Evolutionary conservation across 2,329 filamentous ascomycete species (phyloP).

Genomic region (Cytospora mali): DNA sequence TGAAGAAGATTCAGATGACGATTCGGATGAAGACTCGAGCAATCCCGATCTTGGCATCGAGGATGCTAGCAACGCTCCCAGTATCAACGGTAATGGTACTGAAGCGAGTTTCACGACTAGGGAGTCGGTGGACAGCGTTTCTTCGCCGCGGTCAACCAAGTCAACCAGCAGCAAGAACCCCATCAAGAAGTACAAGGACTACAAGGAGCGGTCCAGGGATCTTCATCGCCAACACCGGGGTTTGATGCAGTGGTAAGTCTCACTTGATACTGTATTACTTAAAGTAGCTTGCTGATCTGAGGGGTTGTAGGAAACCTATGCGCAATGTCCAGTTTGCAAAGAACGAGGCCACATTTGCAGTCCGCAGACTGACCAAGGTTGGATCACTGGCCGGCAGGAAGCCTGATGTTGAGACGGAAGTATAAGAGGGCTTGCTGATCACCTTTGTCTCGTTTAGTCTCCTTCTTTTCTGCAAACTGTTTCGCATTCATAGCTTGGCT

Average conservation of each 20-base stretch:
- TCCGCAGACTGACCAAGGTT: slow-evolving; percentile 75
- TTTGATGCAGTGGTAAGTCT: slow-evolving; percentile 79
- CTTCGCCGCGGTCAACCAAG: slow-evolving; percentile 4
- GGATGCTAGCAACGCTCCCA: slow-evolving; percentile 49
- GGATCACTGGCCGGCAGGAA: slow-evolving; percentile 78
- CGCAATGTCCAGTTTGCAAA: slow-evolving; percentile 86
- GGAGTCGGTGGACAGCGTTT: slow-evolving; percentile 30
- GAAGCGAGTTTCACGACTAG: slow-evolving; percentile 12
- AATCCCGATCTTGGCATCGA: slow-evolving; percentile 61
- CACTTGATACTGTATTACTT: not conserved
- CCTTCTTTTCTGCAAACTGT: too few species aligned
- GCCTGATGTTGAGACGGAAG: slow-evolving; percentile 85
- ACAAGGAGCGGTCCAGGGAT: slow-evolving; percentile 69
- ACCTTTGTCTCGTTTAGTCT: not conserved
- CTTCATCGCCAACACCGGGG: slow-evolving; percentile 86
- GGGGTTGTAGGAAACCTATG: slow-evolving; percentile 63
- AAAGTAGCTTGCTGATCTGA: not conserved
- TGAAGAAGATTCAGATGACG: slow-evolving; percentile 44
- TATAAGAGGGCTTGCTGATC: slow-evolving; percentile 37
- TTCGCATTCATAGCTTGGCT: not conserved
- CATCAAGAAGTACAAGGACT: slow-evolving; percentile 61
- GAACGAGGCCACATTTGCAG: slow-evolving; percentile 79
- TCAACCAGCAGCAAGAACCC: slow-evolving; percentile 52
- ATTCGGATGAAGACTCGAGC: slow-evolving; percentile 44
- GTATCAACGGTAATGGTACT: slow-evolving; percentile 1